Evolutionary conservation across 1,284 basidiomycete species (phyloP).

Genomic region (Sporisorium sorghi): DNA sequence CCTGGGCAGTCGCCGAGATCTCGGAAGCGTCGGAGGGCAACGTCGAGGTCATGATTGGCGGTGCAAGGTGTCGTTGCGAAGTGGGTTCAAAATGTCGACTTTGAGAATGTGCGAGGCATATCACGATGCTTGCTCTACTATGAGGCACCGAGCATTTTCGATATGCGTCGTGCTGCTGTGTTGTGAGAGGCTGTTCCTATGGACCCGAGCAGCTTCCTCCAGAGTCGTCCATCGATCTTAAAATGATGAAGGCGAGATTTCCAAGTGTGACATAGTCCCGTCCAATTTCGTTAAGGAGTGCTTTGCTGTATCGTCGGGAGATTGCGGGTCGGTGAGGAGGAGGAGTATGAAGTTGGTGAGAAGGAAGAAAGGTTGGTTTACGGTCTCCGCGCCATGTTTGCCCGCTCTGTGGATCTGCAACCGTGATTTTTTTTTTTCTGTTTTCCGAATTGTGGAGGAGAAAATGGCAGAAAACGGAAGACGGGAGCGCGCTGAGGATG

Average conservation of each 20-base stretch:
- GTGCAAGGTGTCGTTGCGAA: neutral
- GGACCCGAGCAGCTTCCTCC: neutral
- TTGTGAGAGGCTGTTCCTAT: neutral
- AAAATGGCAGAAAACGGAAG: conserved; percentile 2
- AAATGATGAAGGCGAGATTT: neutral
- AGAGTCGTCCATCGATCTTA: neutral
- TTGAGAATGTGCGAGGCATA: neutral
- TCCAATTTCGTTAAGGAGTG: neutral
- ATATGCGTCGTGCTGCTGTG: neutral
- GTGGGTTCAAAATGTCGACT: neutral
- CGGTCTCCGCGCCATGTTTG: neutral
- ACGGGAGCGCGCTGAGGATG: neutral
- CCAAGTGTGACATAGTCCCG: neutral
- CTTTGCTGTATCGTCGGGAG: too few relatives aligned
- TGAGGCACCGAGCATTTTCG: neutral
- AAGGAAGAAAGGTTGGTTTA: neutral
- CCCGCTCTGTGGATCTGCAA: neutral
- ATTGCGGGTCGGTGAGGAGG: neutral
- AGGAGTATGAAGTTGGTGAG: neutral
- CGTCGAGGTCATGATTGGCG: conserved; percentile 10
- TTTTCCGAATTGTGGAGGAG: conserved; percentile 7
- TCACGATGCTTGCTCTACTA: neutral
- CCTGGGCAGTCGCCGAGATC: conserved; percentile 47
- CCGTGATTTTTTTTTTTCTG: conserved; percentile 4
- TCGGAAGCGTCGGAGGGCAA: conserved; percentile 28